phyloP scores from a whole-genome alignment of 1,139 yeast species.

The Chernovozyma aurita region DNA sequence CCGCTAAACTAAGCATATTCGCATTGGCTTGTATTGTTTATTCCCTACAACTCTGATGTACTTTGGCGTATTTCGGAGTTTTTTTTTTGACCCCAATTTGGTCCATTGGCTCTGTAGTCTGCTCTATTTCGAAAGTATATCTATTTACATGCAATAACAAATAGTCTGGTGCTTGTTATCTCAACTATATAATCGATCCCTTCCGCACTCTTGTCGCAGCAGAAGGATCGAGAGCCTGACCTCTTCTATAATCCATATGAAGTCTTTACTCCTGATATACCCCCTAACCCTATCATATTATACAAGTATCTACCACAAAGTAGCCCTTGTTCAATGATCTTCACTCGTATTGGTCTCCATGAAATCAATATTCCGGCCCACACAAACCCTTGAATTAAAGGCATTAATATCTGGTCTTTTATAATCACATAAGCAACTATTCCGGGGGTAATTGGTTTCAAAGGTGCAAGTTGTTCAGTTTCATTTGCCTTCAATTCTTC shows the following conservation, averaged over 20 bases:
- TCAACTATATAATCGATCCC: too few species aligned
- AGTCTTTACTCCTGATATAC: neutral
- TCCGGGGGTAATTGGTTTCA: constrained; percentile 39
- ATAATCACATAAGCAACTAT: constrained; percentile 52
- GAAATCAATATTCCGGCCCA: constrained; percentile 34
- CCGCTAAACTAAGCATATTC: too few species aligned
- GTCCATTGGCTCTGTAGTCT: too few species aligned
- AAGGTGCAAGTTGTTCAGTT: constrained; percentile 18
- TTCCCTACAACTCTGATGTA: too few species aligned
- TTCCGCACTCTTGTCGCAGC: too few species aligned
- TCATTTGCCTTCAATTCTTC: neutral
- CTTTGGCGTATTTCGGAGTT: too few species aligned
- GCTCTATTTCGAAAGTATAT: too few species aligned
- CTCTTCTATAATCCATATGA: neutral
- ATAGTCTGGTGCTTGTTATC: too few species aligned
- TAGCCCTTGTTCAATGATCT: constrained; percentile 28
- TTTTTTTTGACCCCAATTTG: too few species aligned
- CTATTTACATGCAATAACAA: too few species aligned
- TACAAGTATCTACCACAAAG: constrained; percentile 26
- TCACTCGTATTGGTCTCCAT: constrained; percentile 25
- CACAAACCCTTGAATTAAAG: constrained; percentile 47
- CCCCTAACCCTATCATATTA: constrained; percentile 21
- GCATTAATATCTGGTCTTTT: constrained; percentile 66
- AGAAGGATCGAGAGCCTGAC: too few species aligned
- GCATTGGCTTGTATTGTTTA: too few species aligned